phyloP scores from a whole-genome alignment of 2,329 filamentous ascomycete genomes.

The Penicillium brevicompactum region DNA sequence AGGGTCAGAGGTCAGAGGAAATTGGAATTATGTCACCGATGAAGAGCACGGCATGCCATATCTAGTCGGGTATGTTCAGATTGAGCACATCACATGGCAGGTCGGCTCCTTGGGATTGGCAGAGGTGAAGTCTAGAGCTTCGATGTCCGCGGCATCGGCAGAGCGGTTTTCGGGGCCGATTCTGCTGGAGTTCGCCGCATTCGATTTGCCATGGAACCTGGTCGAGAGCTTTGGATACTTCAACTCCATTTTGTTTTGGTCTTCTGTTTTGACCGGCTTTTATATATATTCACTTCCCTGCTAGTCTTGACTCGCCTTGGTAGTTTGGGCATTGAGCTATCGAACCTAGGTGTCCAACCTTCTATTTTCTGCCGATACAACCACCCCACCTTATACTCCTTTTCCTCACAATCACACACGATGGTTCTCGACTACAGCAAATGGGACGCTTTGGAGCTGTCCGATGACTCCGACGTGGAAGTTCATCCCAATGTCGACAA shows the following conservation, averaged over 20 bases:
- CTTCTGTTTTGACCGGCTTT: background rate
- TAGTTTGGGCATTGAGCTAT: background rate
- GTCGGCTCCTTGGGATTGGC: constrained; percentile 9
- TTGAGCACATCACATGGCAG: constrained; percentile 11
- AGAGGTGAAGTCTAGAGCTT: constrained; percentile 15
- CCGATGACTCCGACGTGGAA: constrained; percentile 96
- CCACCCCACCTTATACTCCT: constrained; percentile 14
- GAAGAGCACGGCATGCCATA: constrained; percentile 32
- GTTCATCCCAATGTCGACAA: constrained; percentile 99
- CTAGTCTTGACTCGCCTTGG: background rate
- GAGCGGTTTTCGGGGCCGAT: constrained; percentile 17
- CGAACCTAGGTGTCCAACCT: constrained; percentile 13
- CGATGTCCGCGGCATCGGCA: constrained; percentile 12
- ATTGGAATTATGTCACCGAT: constrained; percentile 29
- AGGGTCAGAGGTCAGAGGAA: constrained; percentile 16
- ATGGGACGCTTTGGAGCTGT: constrained; percentile 86
- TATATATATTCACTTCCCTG: background rate
- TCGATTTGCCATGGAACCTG: constrained; percentile 32
- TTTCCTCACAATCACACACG: constrained; percentile 18
- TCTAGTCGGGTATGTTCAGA: constrained; percentile 23
- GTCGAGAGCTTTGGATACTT: constrained; percentile 36
- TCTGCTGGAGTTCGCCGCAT: constrained; percentile 32
- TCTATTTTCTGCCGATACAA: constrained; percentile 18
- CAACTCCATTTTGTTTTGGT: constrained; percentile 7
- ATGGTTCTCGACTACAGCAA: constrained; percentile 67